A percentile compares a stretch with the other conserved stretches of the same genome.
phyloP scores from a whole-genome alignment of 495 filamentous ascomycete genomes.

The Xylaria palmicola region DNA sequence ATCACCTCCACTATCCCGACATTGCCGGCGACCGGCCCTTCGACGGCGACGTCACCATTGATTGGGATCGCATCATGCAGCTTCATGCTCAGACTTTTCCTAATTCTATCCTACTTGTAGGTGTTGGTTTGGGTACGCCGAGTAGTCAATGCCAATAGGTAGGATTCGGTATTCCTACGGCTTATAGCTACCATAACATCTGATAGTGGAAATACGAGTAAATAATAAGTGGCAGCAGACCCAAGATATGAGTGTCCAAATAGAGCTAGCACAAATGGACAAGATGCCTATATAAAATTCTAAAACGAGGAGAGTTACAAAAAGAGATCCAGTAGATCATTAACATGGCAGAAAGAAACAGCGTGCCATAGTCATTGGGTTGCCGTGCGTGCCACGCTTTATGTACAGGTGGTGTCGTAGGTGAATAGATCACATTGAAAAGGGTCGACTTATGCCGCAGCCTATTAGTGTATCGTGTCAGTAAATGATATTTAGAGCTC shows the following conservation, averaged over 20 bases:
- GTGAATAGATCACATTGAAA: background rate
- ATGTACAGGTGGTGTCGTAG: no score
- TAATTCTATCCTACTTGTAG: constrained; percentile 4
- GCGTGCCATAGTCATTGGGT: background rate
- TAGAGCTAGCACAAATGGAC: no score
- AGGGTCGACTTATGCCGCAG: no score
- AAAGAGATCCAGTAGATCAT: background rate
- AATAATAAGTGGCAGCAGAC: no score
- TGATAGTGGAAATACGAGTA: no score
- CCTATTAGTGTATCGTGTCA: background rate
- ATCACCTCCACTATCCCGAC: constrained; percentile 12
- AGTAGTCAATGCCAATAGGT: background rate
- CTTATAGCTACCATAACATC: no score
- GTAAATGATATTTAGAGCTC: background rate
- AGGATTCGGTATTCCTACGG: no score
- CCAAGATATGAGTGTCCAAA: no score
- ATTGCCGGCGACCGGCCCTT: background rate
- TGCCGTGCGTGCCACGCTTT: no score
- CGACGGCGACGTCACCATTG: background rate
- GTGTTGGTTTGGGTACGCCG: background rate
- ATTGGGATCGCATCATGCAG: constrained; percentile 11
- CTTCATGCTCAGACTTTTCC: background rate
- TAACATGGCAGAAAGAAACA: background rate
- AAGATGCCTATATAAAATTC: no score
- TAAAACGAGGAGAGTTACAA: background rate